phyloP scores from a whole-genome alignment of 495 filamentous ascomycete species.

The Ascobolus immersus region DNA sequence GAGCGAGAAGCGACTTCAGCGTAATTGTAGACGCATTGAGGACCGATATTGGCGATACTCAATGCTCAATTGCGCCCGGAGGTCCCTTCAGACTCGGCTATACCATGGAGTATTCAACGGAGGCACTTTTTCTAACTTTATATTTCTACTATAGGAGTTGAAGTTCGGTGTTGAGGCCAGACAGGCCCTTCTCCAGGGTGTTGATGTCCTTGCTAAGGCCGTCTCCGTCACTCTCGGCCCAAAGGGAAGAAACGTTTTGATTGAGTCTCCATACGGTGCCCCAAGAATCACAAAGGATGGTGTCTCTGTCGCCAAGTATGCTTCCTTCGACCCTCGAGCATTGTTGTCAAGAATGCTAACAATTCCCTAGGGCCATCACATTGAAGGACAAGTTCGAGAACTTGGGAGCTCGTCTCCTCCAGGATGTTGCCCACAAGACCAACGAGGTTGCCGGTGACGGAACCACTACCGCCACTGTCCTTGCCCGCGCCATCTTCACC shows the following conservation, averaged over 20 bases:
- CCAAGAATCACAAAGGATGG: conserved; percentile 91
- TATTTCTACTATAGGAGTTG: conserved; percentile 38
- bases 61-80: background rate
- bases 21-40: background rate
- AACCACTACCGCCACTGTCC: conserved; percentile 89
- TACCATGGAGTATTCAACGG: too few relatives aligned
- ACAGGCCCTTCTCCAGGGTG: conserved; percentile 68
- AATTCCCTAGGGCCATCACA: conserved; percentile 36
- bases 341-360: conserved; percentile 9
- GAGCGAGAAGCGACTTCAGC: background rate
- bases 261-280: conserved; percentile 90
- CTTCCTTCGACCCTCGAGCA: background rate
- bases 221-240: conserved; percentile 91
- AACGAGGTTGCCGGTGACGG: conserved; percentile 97
- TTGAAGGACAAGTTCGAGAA: conserved; percentile 99
- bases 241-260: conserved; percentile 93
- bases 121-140: background rate
- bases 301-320: conserved; percentile 17
- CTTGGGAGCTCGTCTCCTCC: conserved; percentile 81
- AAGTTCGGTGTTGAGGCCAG: conserved; percentile 95
- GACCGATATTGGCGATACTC: background rate
- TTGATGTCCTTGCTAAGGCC: conserved; percentile 87
- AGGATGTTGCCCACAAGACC: conserved; percentile 97
- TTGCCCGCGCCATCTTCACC: conserved; percentile 95
- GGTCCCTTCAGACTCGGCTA: too few relatives aligned